A percentile compares a stretch with the other conserved stretches of the same genome.
phyloP scores from a whole-genome alignment of 257 asterid genomes.

The Nicotiana paniculata region DNA sequence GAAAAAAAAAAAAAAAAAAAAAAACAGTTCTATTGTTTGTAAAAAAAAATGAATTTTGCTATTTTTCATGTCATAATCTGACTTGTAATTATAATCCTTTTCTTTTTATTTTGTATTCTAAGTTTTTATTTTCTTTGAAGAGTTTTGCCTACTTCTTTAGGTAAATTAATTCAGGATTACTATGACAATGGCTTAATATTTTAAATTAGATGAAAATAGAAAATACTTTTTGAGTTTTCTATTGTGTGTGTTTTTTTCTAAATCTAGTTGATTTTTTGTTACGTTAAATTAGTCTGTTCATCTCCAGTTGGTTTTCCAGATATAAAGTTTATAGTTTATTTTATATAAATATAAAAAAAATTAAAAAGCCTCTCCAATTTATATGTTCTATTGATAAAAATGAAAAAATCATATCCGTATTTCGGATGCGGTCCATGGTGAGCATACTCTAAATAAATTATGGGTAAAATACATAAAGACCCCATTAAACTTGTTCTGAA shows the following conservation, averaged over 20 bases:
- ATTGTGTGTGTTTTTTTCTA: background rate
- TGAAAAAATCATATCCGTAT: too few species aligned
- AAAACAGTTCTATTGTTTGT: background rate
- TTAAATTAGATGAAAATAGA: background rate
- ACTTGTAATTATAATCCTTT: background rate
- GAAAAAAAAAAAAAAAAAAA: background rate
- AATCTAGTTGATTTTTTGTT: background rate
- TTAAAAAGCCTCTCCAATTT: background rate
- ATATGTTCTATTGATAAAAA: background rate
- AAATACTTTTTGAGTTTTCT: background rate
- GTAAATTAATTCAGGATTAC: background rate
- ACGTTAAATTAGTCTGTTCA: background rate
- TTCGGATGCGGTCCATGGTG: too few species aligned
- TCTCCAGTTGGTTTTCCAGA: background rate
- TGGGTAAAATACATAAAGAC: too few species aligned
- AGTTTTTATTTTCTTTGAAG: background rate
- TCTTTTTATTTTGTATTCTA: background rate
- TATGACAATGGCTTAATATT: background rate
- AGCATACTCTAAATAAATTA: too few species aligned
- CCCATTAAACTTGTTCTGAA: too few species aligned
- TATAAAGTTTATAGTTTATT: too few species aligned
- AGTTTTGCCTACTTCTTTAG: background rate
- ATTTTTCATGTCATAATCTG: background rate
- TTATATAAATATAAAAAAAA: background rate
- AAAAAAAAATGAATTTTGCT: background rate